These are phyloP conservation scores for Malassezia slooffiae DNA, from an alignment of 1,284 basidiomycete species.

Conservation along the genomic window DNA sequence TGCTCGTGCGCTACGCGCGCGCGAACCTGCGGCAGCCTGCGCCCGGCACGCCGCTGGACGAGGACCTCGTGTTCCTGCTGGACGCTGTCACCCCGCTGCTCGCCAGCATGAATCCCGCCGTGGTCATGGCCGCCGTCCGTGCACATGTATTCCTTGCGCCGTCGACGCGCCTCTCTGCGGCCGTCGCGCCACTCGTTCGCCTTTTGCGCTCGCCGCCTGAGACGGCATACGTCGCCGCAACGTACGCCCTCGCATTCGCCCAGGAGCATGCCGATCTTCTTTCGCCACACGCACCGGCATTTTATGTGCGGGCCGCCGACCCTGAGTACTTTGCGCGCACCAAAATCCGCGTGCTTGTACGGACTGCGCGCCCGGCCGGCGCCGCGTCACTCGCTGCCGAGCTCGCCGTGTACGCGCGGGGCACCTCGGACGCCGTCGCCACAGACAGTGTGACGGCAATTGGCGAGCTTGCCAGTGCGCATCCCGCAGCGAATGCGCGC, in stretches of 20 bases:
- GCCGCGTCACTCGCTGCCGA: conserved; percentile 18
- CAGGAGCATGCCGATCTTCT: conserved; percentile 15
- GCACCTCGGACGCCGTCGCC: conserved; percentile 16
- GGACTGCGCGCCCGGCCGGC: conserved; percentile 13
- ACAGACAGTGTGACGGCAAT: conserved; percentile 21
- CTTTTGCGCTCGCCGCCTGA: conserved; percentile 23
- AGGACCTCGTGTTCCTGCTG: conserved; percentile 33
- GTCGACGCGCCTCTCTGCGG: conserved; percentile 8
- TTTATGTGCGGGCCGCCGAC: conserved; percentile 28
- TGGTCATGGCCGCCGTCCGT: conserved; percentile 23
- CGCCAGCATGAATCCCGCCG: conserved; percentile 28
- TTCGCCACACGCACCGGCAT: conserved; percentile 17
- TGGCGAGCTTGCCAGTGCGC: conserved; percentile 18
- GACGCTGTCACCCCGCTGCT: conserved; percentile 23
- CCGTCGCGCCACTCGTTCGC: conserved; percentile 20
- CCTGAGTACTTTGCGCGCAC: conserved; percentile 24
- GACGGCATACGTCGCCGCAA: conserved; percentile 21
- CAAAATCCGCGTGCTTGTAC: conserved; percentile 29
- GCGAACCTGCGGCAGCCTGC: conserved; percentile 50
- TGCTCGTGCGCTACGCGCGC: conserved; percentile 72
- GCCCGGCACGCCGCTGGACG: conserved; percentile 18
- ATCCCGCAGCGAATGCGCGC: background rate
- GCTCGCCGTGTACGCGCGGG: conserved; percentile 19
- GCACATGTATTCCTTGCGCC: conserved; percentile 17
- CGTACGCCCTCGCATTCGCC: conserved; percentile 20